Conservation (phyloP, 2,329 filamentous ascomycete genomes). For the Lecanicillium sp. region DNA sequence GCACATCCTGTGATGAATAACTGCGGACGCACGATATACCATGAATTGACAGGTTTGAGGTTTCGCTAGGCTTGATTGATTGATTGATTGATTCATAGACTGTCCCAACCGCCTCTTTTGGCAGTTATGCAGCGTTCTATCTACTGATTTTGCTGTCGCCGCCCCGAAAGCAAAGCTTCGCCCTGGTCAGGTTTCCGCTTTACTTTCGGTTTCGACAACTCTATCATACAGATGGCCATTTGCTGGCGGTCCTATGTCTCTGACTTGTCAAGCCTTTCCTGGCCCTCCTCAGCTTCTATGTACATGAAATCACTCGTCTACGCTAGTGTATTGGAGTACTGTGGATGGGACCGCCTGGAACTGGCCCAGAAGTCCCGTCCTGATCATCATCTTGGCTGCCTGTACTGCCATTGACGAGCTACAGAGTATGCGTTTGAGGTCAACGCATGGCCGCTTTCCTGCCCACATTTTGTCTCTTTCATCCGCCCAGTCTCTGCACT, state of each 20-base stretch:
- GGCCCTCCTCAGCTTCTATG: not conserved
- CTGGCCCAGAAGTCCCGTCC: conserved; percentile 20
- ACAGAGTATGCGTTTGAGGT: conserved; percentile 24
- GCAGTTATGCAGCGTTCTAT: not conserved
- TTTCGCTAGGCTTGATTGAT: too few relatives aligned
- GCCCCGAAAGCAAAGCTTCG: not conserved
- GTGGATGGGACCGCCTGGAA: conserved; percentile 18
- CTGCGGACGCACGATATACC: too few relatives aligned
- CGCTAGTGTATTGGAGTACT: conserved; percentile 13
- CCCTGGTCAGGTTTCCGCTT: not conserved
- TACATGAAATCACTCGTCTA: not conserved
- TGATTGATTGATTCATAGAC: too few relatives aligned
- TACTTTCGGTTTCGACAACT: not conserved
- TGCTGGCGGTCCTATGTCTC: not conserved
- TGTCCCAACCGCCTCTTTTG: not conserved
- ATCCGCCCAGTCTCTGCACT: conserved; percentile 19
- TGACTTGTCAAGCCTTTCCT: not conserved
- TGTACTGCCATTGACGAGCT: conserved; percentile 21
- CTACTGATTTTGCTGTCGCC: not conserved
- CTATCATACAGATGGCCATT: not conserved
- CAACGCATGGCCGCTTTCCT: conserved; percentile 12
- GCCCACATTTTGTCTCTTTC: conserved; percentile 17
- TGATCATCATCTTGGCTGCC: conserved; percentile 24
- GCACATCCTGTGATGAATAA: too few relatives aligned
- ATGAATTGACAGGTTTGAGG: too few relatives aligned